These are phyloP conservation scores for Silene vulgaris DNA, from an alignment of 179 eudicot species.

Conservation along the genomic window DNA sequence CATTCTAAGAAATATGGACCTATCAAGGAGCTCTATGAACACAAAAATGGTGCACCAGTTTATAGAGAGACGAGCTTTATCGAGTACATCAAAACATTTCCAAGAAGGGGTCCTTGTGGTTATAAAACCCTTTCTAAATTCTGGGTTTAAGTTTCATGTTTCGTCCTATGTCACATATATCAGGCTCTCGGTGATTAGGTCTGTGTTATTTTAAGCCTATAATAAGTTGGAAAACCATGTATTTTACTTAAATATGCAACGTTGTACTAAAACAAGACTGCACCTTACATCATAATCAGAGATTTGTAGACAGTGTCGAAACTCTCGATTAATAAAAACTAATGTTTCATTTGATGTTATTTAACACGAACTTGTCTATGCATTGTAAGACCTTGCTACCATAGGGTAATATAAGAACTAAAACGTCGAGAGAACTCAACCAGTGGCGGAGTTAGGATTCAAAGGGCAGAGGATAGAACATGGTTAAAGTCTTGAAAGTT, in stretches of 20 bases:
- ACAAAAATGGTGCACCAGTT: constrained; percentile 6
- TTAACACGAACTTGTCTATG: no score
- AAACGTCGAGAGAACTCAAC: no score
- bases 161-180: background rate
- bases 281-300: background rate
- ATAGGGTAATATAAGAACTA: no score
- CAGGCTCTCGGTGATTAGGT: background rate
- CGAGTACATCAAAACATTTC: constrained; percentile 19
- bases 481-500: no score
- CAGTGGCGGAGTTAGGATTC: no score
- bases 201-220: background rate
- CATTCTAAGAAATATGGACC: constrained; percentile 13
- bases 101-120: constrained; percentile 17
- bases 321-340: background rate
- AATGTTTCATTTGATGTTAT: no score
- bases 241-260: background rate
- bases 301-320: background rate
- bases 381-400: no score
- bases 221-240: constrained; percentile 4
- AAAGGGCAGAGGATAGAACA: no score
- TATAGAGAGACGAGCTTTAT: constrained; percentile 18
- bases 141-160: background rate
- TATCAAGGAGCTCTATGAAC: constrained; percentile 8
- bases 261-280: background rate
- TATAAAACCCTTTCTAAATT: constrained; percentile 19